Conservation (phyloP, 2,329 filamentous ascomycete species). For the Microsporum audouinii region DNA sequence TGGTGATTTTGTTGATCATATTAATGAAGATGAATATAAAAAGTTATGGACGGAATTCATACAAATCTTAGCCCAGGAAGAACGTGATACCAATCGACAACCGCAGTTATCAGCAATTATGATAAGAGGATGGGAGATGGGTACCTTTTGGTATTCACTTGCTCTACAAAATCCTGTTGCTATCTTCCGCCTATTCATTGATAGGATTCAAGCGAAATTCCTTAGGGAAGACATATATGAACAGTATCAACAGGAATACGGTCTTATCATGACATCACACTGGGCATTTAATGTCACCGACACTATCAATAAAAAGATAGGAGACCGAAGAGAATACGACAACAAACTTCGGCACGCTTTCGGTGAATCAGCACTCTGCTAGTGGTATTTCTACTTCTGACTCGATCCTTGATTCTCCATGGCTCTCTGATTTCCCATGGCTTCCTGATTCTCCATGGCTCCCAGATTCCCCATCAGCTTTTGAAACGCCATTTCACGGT, state of each 20-base stretch:
- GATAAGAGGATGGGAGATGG: conserved; percentile 4
- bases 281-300: conserved; percentile 9
- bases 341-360: not conserved
- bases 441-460: not conserved
- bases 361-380: conserved; percentile 8
- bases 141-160: conserved; percentile 9
- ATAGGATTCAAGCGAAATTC: conserved; percentile 10
- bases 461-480: not conserved
- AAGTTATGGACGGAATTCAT: conserved; percentile 15
- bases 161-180: conserved; percentile 6
- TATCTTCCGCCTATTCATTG: conserved; percentile 7
- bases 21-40: conserved; percentile 14
- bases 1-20: conserved; percentile 9
- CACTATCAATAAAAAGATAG: conserved; percentile 12
- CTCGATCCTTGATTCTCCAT: not conserved
- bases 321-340: conserved; percentile 15
- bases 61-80: conserved; percentile 15
- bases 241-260: conserved; percentile 10
- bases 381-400: not conserved
- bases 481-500: not conserved
- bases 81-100: conserved; percentile 2
- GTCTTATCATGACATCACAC: conserved; percentile 12
- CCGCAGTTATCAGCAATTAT: conserved; percentile 10
- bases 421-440: not conserved
- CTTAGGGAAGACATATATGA: conserved; percentile 9